Evolutionary conservation across 2,329 filamentous ascomycete species (phyloP).

Genomic region (Colletotrichum falcatum): DNA sequence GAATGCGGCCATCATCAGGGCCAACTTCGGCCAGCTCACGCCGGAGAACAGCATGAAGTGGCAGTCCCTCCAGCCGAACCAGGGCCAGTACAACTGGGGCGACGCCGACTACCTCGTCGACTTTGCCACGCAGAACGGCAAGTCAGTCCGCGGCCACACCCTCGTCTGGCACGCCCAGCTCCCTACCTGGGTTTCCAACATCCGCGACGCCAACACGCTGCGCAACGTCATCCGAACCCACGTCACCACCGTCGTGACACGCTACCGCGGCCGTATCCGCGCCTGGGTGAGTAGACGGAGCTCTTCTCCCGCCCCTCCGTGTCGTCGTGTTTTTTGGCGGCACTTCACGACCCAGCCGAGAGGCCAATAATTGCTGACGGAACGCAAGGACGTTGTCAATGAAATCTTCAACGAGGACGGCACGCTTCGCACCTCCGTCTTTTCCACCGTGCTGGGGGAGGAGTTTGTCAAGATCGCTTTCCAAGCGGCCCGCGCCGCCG

Average conservation of each 20-base stretch:
- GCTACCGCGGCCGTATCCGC: conserved; percentile 61
- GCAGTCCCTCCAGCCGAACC: conserved; percentile 67
- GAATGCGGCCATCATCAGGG: conserved; percentile 63
- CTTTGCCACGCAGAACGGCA: conserved; percentile 53
- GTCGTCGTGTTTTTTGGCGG: not conserved
- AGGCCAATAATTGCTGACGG: not conserved
- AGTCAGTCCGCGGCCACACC: conserved; percentile 61
- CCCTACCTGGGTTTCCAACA: conserved; percentile 61
- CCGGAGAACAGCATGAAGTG: conserved; percentile 64
- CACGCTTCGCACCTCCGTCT: conserved; percentile 57
- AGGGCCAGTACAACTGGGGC: conserved; percentile 66
- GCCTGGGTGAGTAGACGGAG: conserved; percentile 50
- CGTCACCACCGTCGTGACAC: conserved; percentile 58
- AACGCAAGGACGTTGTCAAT: conserved; percentile 57
- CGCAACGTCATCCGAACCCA: conserved; percentile 64
- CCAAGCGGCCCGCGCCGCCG: conserved; percentile 57
- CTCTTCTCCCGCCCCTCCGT: not conserved
- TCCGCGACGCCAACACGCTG: conserved; percentile 60
- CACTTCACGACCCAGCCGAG: not conserved
- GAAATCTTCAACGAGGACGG: conserved; percentile 62
- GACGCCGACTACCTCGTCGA: conserved; percentile 61
- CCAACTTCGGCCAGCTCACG: conserved; percentile 69
- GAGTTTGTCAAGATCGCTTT: conserved; percentile 64
- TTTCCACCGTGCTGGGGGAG: conserved; percentile 59
- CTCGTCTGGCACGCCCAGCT: conserved; percentile 60